Base-by-base conservation (phyloP, 176 grass and related monocot species). In the sorghum (Sorghum bicolor) region DNA sequence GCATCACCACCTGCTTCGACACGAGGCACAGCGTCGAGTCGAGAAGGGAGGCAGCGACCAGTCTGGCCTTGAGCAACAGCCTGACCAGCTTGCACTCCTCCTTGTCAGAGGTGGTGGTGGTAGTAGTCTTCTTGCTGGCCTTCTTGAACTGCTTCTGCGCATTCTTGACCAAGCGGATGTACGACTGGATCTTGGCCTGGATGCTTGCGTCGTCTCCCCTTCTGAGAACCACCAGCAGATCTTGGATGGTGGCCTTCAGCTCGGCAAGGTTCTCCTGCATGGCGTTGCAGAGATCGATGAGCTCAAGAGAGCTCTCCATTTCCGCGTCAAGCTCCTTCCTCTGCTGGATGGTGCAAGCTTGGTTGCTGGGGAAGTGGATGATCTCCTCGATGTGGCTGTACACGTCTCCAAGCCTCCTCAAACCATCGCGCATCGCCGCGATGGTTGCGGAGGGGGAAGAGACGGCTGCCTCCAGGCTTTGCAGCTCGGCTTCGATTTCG, bases 91-190 rank as follows among this genome's bases (percentile, higher is more conserved):
- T 74, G 66, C 78, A 43, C 26, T 74, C 82, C 11, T 76, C 79
- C 5, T 47, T 71, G 25, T 55, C 62, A 43, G 80, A 74, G 61
- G 44, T 41, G 47, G 92, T 6, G 0, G 14, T 6, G 5, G 53
- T 48, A 14, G 44, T 19, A 52, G 17, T 44, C 84, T 70, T 84
- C 70, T 74, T 91, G 70, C 41, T 77, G 20, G 41, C 75, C 70
- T 92, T 92, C 80, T 92, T 92, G 60, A 86, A 44, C 41, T 88
- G 74, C 33, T 92, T 97, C 33, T 80, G 66, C 5, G 91, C 84
- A 58, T 89, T 96, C 81, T 77, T 93, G 44, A 11, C 66, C 30
- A 86, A 29, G 11, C n/a, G 77, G 30, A 8, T 78, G 75, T 77
- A 96, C 55, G 80, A 80, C 53, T 79, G 85, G 40, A 83, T 41